Evolutionary conservation across 257 asterid species (phyloP), one percentile per base, ranked within the genome.

Genomic region (Jaltomata sinuosa): DNA sequence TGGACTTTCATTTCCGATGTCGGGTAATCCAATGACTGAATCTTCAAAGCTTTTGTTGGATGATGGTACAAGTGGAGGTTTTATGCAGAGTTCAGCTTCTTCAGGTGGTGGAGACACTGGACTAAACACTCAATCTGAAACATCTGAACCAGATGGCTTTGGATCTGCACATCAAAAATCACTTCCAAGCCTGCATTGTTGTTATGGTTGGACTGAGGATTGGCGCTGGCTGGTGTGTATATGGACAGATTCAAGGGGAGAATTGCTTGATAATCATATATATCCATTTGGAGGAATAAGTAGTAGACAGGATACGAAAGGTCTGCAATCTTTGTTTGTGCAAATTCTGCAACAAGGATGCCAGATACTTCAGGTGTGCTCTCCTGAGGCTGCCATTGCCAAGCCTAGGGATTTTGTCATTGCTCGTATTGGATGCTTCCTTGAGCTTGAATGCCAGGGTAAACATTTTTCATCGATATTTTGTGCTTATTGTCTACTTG

Each of bases 141-240:
- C 96, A 82, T 52, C 91, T 79, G 96, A 91, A 85, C 86, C 94
- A 25, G 98, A 95, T 91, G 91, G 94, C 76, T 89, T 90, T 87
- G 93, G 93, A 49, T 86, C 97, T 85, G 92, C 94, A 82, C 91
- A 90, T 88, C 97, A 89, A 76, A 95, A 92, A 91, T 77, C 93
- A 82, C 91, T 92, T 78, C 97, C 99, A 31, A 93, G 97, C 86
- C 89, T 97, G 87, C 99, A 97, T 88, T 97, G 99, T 88, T 95
- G 99, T 90, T 97, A 97, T 89, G 99, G 98, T 64, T 97, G 99
- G 99, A 95, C 98, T 74, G 99, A 97, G 87, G 99, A 97, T 92
- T 97, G 99, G 99, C 98, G 98, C 54, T 97, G 99, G 98, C 88
- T 97, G 94, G 97, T 95, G 72, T 94, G 95, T 90, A 86, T 97